A percentile compares a stretch with the other conserved stretches of the same genome.
These are phyloP conservation scores for Leccinum variicolor DNA, from an alignment of 768 basidiomycete species.

Conservation along the genomic window DNA sequence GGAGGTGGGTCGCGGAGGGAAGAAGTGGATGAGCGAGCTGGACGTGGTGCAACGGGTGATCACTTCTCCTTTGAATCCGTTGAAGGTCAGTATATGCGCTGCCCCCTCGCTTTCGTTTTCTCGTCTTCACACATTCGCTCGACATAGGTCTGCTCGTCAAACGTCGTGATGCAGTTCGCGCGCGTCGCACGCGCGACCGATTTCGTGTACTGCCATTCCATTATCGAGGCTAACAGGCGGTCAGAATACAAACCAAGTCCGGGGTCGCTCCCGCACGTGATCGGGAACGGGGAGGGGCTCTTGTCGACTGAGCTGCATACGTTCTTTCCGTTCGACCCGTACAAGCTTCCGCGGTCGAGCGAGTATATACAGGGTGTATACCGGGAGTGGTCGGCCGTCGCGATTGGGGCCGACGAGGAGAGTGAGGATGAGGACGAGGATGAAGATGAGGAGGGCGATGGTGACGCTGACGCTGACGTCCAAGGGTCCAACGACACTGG, in stretches of 20 bases:
- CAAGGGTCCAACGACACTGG: neutral
- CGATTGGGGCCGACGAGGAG: slow-evolving; percentile 63
- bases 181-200: slow-evolving; percentile 84
- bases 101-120: neutral
- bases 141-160: slow-evolving; percentile 81
- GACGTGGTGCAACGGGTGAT: slow-evolving; percentile 77
- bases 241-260: slow-evolving; percentile 43
- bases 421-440: slow-evolving; percentile 61
- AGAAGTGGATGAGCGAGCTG: slow-evolving; percentile 85
- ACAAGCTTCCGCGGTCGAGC: slow-evolving; percentile 78
- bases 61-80: slow-evolving; percentile 79
- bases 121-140: neutral
- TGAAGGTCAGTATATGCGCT: slow-evolving; percentile 43
- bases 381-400: slow-evolving; percentile 85
- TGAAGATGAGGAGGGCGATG: slow-evolving; percentile 29
- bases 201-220: slow-evolving; percentile 92
- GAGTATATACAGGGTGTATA: slow-evolving; percentile 81
- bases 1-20: slow-evolving; percentile 47
- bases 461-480: neutral
- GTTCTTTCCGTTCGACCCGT: slow-evolving; percentile 99
- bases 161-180: slow-evolving; percentile 94
- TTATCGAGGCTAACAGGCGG: slow-evolving; percentile 85
- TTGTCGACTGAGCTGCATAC: slow-evolving; percentile 74
- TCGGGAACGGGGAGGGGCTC: slow-evolving; percentile 31
- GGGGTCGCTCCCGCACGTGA: slow-evolving; percentile 16